Evolutionary conservation across 768 basidiomycete genomes (phyloP), one percentile per base, ranked within the genome.

Genomic region (Mycena alexandri): DNA sequence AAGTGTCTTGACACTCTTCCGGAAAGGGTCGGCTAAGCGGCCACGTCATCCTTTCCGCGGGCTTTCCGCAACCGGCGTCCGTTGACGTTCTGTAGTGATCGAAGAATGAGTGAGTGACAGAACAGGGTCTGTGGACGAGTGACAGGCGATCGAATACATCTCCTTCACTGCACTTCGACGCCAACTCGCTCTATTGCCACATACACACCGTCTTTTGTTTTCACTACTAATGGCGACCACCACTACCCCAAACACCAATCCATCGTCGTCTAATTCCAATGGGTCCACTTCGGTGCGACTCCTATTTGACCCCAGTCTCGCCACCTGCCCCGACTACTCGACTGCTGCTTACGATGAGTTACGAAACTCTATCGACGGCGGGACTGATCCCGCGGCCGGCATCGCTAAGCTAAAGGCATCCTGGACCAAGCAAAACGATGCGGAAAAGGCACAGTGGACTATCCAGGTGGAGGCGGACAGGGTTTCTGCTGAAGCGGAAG

Each of bases 21-120:
- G 54, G 54, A 36, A 29, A 29, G 19, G 19, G 19, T n/a, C n/a
- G n/a, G n/a, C n/a, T n/a, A n/a, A n/a, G 53, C 42, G 54, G 22
- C 14, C 1, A 42, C 21, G 42, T 56, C 38, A 56, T 24, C 5
- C 13, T 19, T 56, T 56, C 54, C 38, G 34, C 54, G 38, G n/a
- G 54, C 54, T 41, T 56, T 21, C 54, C 36, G 54, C 21, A 56
- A 56, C 54, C 54, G 54, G n/a, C 16, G 36, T 56, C 54, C 54
- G 54, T 17, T n/a, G n/a, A n/a, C n/a, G n/a, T n/a, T n/a, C n/a
- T n/a, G n/a, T n/a, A n/a, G n/a, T n/a, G n/a, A n/a, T n/a, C n/a
- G n/a, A n/a, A n/a, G n/a, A n/a, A n/a, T n/a, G n/a, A n/a, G n/a
- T n/a, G n/a, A n/a, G n/a, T n/a, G n/a, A n/a, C n/a, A n/a, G n/a